These are phyloP conservation scores for Eucalyptus curtisii DNA, from an alignment of 345 rosid species.

Conservation along the genomic window DNA sequence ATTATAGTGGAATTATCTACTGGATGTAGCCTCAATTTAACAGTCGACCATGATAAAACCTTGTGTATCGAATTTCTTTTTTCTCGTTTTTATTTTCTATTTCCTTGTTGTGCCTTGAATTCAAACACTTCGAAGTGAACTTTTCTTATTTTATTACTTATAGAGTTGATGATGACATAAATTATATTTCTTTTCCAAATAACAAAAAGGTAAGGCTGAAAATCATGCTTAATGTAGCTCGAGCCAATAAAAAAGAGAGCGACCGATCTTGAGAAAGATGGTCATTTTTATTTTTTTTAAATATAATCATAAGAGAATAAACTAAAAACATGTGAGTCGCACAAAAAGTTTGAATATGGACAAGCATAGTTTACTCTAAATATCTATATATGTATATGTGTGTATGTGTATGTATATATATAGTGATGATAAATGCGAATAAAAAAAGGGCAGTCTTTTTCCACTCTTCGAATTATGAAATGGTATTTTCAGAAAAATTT, in stretches of 20 bases:
- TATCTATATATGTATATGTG: neutral
- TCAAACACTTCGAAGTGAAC: neutral
- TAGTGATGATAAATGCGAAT: neutral
- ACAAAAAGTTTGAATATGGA: neutral
- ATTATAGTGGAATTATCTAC: too few relatives aligned
- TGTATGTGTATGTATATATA: fast-evolving
- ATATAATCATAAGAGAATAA: neutral
- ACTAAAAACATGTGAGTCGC: neutral
- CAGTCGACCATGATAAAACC: too few relatives aligned
- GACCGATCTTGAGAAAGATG: neutral
- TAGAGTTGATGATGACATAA: neutral
- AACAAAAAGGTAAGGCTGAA: neutral
- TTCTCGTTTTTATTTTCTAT: too few relatives aligned
- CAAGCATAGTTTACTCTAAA: neutral
- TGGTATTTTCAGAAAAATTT: neutral
- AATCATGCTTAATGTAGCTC: neutral
- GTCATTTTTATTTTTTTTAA: neutral
- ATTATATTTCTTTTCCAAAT: neutral
- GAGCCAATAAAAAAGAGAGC: neutral
- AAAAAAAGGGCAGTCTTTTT: neutral
- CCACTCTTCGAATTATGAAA: neutral
- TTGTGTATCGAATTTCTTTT: too few relatives aligned
- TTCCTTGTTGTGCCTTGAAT: too few relatives aligned
- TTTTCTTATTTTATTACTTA: neutral
- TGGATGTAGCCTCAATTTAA: too few relatives aligned